A percentile compares a stretch with the other conserved stretches of the same genome.
Evolutionary conservation across 2,329 filamentous ascomycete genomes (phyloP).

Genomic region (Epichloe scottii): DNA sequence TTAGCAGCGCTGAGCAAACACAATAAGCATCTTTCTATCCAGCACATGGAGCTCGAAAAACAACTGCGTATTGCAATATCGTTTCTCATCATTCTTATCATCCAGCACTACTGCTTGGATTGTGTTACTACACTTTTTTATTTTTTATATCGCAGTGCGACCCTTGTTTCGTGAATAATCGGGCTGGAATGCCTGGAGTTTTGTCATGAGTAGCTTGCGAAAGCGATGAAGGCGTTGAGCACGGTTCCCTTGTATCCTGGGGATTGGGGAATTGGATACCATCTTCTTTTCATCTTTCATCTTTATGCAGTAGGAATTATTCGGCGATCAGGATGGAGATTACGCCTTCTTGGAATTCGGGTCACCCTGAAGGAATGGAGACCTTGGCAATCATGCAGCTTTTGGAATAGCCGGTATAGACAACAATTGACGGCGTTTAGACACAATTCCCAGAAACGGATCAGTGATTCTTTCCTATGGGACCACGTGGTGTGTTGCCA

Average conservation of each 20-base stretch:
- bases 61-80: not conserved
- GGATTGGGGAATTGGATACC: not conserved
- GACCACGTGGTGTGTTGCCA: no score
- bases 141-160: not conserved
- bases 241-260: not conserved
- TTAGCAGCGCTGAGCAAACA: not conserved
- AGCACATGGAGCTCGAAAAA: not conserved
- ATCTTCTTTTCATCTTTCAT: not conserved
- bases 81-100: not conserved
- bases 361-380: no score
- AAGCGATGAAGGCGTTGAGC: conserved; percentile 2
- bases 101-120: not conserved
- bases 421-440: conserved; percentile 1
- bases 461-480: no score
- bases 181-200: not conserved
- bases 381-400: no score
- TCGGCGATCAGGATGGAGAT: not conserved
- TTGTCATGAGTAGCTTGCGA: conserved; percentile 1
- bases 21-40: not conserved
- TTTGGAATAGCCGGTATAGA: conserved; percentile 1
- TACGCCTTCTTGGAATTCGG: not conserved
- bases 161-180: not conserved
- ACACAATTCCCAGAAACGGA: no score
- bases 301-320: not conserved
- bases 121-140: not conserved